Base-by-base conservation (phyloP, 2,329 filamentous ascomycete genomes). In the Beauveria caledonica region DNA sequence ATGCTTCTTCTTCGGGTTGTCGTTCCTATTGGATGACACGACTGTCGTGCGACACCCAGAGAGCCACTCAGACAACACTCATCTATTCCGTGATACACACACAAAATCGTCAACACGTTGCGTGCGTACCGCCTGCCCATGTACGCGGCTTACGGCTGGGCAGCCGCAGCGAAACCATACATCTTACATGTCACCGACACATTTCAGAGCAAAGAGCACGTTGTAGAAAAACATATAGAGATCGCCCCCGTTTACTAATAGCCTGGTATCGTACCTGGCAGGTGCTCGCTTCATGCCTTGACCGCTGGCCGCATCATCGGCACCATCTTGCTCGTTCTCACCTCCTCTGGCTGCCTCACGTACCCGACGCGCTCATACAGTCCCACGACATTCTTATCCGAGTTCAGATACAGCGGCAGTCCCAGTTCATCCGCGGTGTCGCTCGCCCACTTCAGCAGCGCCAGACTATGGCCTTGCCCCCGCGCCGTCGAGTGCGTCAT, bases 291-390 rank as follows among this genome's bases (percentile, higher is more conserved):
- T 29, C 6, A 49, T 6, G 23, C 21, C 21, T n/a, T 13, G 13
- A 54, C 25, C 17, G 44, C 23, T 11, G 48, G 10, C 11, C 63
- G 59, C 48, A 65, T 39, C 65, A 67, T 65, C 0, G 64, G 64
- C 21, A 58, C 45, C 52, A 63, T 59, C 19, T 19, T 19, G 3
- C 64, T 65, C 17, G 60, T 62, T 17, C 36, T 49, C 40, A 60
- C 45, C 23, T 58, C 58, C 8, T 60, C 50, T 3, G 55, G 55
- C 27, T 49, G 49, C 17, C 15, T 29, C 44, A 42, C 53, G 36
- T 66, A 67, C 3, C 65, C 66, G 1, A 52, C 52, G 15, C 46
- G 51, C 11, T 50, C 39, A 44, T 67, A 67, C 23, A 66, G 33
- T 0, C 51, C 29, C 52, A 63, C 33, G 11, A 61, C 62, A 9